Conservation (phyloP, 2,329 filamentous ascomycete genomes). For the Pestalotiopsis sp. region DNA sequence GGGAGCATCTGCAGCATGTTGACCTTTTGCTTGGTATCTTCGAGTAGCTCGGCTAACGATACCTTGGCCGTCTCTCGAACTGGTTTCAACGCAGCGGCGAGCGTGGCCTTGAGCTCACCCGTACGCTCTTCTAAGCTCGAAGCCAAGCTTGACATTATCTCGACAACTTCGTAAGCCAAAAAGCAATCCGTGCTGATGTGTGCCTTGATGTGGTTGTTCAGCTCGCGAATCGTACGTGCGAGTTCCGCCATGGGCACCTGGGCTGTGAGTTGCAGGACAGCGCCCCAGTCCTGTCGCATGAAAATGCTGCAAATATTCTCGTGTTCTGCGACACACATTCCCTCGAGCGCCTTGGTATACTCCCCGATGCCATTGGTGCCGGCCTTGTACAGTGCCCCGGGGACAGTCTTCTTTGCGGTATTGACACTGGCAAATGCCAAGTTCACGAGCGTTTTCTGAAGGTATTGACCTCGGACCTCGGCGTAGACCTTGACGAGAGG, state of each 20-base stretch:
- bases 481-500: constrained; percentile 82
- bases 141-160: constrained; percentile 81
- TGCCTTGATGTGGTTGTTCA: constrained; percentile 86
- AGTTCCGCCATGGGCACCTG: constrained; percentile 80
- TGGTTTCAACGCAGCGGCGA: constrained; percentile 85
- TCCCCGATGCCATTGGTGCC: constrained; percentile 91
- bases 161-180: constrained; percentile 91
- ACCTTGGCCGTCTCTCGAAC: constrained; percentile 89
- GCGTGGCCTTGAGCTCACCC: constrained; percentile 79
- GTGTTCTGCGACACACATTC: constrained; percentile 85
- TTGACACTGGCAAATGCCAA: constrained; percentile 84
- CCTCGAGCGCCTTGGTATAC: constrained; percentile 86
- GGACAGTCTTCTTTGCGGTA: constrained; percentile 78
- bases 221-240: constrained; percentile 80
- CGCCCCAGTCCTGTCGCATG: constrained; percentile 79
- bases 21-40: constrained; percentile 77
- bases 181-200: constrained; percentile 92
- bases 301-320: constrained; percentile 90
- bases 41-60: constrained; percentile 80
- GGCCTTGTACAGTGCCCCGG: constrained; percentile 81
- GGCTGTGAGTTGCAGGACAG: constrained; percentile 78
- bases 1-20: constrained; percentile 69
- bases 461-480: constrained; percentile 83
- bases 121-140: constrained; percentile 80
- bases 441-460: constrained; percentile 81